phyloP scores from a whole-genome alignment of 192 early-diverging fungal species.

The Spizellomyces punctatus region DNA sequence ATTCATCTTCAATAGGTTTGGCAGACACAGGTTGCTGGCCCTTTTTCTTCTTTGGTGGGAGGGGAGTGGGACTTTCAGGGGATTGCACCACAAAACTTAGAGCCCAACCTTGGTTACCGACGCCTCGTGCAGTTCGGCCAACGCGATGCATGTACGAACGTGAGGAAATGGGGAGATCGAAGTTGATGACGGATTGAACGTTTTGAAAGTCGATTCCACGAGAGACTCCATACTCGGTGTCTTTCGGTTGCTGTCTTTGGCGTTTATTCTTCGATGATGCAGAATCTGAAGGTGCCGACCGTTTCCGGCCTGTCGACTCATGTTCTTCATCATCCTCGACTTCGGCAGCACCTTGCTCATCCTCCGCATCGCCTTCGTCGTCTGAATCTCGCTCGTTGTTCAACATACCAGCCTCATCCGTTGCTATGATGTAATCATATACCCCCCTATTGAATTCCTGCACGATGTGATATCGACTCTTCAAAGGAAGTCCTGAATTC shows the following conservation, averaged over 20 bases:
- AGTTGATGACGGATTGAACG: constrained; percentile 94
- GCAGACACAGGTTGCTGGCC: constrained; percentile 29
- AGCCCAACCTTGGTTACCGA: constrained; percentile 83
- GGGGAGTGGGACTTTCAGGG: constrained; percentile 34
- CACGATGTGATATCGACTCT: constrained; percentile 87
- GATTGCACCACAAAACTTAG: constrained; percentile 80
- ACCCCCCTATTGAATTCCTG: constrained; percentile 96
- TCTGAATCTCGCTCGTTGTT: constrained; percentile 59
- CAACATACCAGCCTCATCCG: constrained; percentile 71
- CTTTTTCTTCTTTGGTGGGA: constrained; percentile 30
- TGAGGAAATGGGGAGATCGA: constrained; percentile 88
- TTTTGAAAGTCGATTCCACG: constrained; percentile 95
- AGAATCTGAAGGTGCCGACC: constrained; percentile 11
- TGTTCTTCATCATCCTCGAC: constrained; percentile 16
- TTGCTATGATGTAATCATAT: constrained; percentile 95
- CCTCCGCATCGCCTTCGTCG: constrained; percentile 43
- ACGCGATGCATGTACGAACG: constrained; percentile 91
- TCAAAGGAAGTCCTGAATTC: constrained; percentile 93
- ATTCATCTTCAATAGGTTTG: constrained; percentile 52
- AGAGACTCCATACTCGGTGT: constrained; percentile 92
- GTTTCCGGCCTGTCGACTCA: constrained; percentile 7
- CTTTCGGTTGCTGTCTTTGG: constrained; percentile 45
- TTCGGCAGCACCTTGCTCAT: constrained; percentile 32
- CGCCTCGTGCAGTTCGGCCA: constrained; percentile 91
- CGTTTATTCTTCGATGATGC: constrained; percentile 30